These are phyloP conservation scores for Coemansia sp. DNA, from an alignment of 192 early-diverging fungal species.

Conservation along the genomic window DNA sequence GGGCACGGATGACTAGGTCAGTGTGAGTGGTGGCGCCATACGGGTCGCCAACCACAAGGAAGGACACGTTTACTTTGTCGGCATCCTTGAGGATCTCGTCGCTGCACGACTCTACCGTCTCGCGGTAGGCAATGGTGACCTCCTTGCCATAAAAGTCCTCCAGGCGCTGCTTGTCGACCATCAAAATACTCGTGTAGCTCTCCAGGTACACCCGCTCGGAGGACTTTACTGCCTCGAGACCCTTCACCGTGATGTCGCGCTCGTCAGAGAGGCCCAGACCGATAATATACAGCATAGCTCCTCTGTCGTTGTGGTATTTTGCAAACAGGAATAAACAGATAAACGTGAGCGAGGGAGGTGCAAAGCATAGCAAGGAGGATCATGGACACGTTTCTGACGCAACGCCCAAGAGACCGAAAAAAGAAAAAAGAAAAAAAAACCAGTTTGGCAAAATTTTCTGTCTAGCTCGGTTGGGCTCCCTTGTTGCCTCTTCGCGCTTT, in stretches of 20 bases:
- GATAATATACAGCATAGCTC: slow-evolving; percentile 78
- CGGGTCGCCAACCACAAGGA: slow-evolving; percentile 98
- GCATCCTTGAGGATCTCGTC: slow-evolving; percentile 89
- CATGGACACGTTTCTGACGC: too few species aligned
- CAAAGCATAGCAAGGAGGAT: background rate
- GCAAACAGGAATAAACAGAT: background rate
- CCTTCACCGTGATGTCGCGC: slow-evolving; percentile 96
- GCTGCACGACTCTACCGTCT: slow-evolving; percentile 94
- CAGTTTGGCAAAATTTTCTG: background rate
- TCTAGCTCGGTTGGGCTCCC: too few species aligned
- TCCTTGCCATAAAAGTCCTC: slow-evolving; percentile 89
- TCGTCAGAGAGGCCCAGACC: slow-evolving; percentile 97
- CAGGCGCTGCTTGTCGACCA: slow-evolving; percentile 68
- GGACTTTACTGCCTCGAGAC: slow-evolving; percentile 87
- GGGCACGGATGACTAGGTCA: slow-evolving; percentile 93
- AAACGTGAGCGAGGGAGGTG: background rate
- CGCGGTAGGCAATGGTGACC: slow-evolving; percentile 91
- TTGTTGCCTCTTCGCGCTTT: background rate
- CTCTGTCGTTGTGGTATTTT: background rate
- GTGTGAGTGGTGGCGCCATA: slow-evolving; percentile 98
- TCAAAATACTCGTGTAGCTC: slow-evolving; percentile 94
- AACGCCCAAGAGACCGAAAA: too few species aligned
- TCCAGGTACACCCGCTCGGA: slow-evolving; percentile 94
- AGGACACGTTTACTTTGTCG: slow-evolving; percentile 87
- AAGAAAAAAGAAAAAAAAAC: background rate